Percentiles rank a stretch among this genome's conserved stretches.
Conservation (phyloP, 1,139 yeast genomes). For the Blastobotrys malaysiensis region DNA sequence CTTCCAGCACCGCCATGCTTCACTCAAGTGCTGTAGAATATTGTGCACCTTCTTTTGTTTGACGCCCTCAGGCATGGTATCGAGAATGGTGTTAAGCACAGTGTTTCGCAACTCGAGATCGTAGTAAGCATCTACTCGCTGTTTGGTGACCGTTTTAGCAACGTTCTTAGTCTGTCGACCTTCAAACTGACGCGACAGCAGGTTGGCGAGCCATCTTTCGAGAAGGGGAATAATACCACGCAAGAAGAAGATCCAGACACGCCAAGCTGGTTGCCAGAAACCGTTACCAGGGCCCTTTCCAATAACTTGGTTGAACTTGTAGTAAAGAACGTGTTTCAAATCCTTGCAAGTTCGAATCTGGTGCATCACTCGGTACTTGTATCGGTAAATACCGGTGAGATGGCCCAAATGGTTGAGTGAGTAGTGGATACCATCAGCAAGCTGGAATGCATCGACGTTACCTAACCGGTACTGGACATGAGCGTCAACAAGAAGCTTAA, state of each 20-base stretch:
- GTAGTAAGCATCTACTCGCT: constrained; percentile 89
- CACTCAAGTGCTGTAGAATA: constrained; percentile 87
- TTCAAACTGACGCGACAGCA: constrained; percentile 89
- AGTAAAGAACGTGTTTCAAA: constrained; percentile 82
- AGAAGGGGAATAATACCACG: constrained; percentile 90
- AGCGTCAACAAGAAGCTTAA: constrained; percentile 84
- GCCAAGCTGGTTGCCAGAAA: constrained; percentile 99
- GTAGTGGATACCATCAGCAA: constrained; percentile 92
- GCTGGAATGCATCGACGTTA: constrained; percentile 84
- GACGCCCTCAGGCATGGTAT: constrained; percentile 94
- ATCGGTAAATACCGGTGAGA: constrained; percentile 91
- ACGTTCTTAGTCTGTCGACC: constrained; percentile 91
- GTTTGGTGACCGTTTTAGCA: constrained; percentile 92
- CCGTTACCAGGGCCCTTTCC: constrained; percentile 99
- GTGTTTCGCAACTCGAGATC: constrained; percentile 91
- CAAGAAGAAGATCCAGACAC: constrained; percentile 89
- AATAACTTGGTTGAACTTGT: constrained; percentile 69
- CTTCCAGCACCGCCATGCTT: constrained; percentile 99
- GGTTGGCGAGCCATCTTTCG: constrained; percentile 92
- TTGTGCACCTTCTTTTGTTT: constrained; percentile 84
- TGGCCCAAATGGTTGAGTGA: constrained; percentile 91
- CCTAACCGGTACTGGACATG: constrained; percentile 91
- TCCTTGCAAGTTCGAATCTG: constrained; percentile 96
- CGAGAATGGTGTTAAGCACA: constrained; percentile 91
- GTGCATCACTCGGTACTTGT: constrained; percentile 97